Evolutionary conservation across 495 filamentous ascomycete genomes (phyloP), one percentile per base, ranked within the genome.

Genomic region (Aspergillus incahuasiensis): DNA sequence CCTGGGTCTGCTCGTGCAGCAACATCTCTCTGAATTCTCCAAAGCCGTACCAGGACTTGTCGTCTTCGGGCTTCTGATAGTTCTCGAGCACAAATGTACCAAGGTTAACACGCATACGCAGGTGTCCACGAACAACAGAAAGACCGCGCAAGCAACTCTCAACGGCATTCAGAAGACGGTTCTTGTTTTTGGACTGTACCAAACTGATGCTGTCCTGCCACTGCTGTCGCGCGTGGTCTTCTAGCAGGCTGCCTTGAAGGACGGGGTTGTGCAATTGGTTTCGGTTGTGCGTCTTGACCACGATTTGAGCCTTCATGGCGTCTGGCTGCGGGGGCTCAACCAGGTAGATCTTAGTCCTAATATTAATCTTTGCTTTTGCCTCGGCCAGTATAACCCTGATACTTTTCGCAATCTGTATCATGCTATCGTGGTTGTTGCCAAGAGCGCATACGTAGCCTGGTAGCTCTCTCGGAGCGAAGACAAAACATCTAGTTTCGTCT

Each of bases 51-150:
- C 62, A 57, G 0, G 39, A 7, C 30, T 69, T 68, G 12, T 57
- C 68, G 19, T 69, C 67, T 12, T 66, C 66, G 35, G 74, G 67
- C 28, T 52, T 42, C 15, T 66, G 68, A 32, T 78, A 86, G 13
- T 67, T 58, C 8, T 68, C 66, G 13, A 88, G 66, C 7, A 76
- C 58, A 24, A 83, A 72, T 0, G 72, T 68, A 0, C 86, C 86
- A 41, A 88, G 78, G 30, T 77, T 71, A 3, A 86, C 72, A 19
- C 80, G 74, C 77, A 89, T 74, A 1, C 72, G 69, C 32, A 84
- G 61, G 30, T 74, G 64, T 15, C 70, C 72, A 48, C 68, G 64
- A 38, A 68, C 67, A 21, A 62, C 68, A 3, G 62, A 57, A n/a
- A 79, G 52, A 5, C 62, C 54, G 7, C 44, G 49, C n/a, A 78